These are phyloP conservation scores for Colletotrichum theobromicola DNA, from an alignment of 2,329 filamentous ascomycete species.

Conservation along the genomic window DNA sequence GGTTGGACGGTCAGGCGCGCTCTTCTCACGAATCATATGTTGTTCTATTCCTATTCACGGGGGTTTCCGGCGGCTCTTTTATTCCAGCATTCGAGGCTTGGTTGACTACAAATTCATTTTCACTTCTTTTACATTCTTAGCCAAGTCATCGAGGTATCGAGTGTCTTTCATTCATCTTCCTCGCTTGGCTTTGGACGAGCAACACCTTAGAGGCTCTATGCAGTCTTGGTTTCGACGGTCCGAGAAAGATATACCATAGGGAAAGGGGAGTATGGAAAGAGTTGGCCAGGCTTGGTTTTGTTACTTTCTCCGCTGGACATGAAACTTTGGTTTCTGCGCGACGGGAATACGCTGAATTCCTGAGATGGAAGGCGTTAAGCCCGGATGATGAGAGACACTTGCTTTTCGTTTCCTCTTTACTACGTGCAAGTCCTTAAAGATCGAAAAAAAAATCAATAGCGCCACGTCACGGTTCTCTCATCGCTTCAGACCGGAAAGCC, in stretches of 20 bases:
- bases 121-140: constrained; percentile 19
- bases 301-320: constrained; percentile 3
- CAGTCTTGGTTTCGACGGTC: constrained; percentile 3
- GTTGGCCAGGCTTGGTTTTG: not conserved
- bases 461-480: not conserved
- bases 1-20: constrained; percentile 11
- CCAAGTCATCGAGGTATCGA: constrained; percentile 4
- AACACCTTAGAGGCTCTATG: constrained; percentile 2
- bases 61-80: constrained; percentile 13
- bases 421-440: constrained; percentile 9
- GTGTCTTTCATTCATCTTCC: not conserved
- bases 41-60: constrained; percentile 10
- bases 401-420: constrained; percentile 15
- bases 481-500: constrained; percentile 6
- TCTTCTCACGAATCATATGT: constrained; percentile 19
- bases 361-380: constrained; percentile 9
- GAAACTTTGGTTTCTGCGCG: constrained; percentile 2
- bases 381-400: constrained; percentile 4
- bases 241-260: constrained; percentile 16
- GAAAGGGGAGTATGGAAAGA: not conserved
- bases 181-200: constrained; percentile 14
- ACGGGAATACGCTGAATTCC: constrained; percentile 4
- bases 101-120: constrained; percentile 21
- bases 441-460: not conserved
- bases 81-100: constrained; percentile 20